Evolutionary conservation across 2,329 filamentous ascomycete genomes (phyloP).

Genomic region (Xylaria sp.): DNA sequence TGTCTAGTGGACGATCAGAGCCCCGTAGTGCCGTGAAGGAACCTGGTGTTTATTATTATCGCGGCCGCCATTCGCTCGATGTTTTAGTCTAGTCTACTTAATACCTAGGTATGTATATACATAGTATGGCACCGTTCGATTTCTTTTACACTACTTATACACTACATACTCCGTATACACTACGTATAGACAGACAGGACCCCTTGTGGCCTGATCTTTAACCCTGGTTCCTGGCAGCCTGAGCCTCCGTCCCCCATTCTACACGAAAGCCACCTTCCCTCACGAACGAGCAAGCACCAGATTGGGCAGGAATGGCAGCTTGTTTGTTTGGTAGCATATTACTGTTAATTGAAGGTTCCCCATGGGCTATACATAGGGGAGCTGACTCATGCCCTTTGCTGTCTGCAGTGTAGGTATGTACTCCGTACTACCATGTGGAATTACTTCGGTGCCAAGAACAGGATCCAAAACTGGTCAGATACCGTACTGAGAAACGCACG

Average conservation of each 20-base stretch:
- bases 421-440: background rate
- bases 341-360: background rate
- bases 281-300: background rate
- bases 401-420: background rate
- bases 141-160: no score
- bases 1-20: slow-evolving; percentile 10
- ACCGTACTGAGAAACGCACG: background rate
- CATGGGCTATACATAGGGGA: background rate
- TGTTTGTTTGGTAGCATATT: background rate
- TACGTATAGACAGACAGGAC: no score
- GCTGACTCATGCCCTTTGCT: slow-evolving; percentile 5
- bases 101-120: background rate
- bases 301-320: background rate
- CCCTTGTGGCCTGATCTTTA: slow-evolving; percentile 17
- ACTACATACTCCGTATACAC: no score
- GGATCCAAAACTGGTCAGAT: background rate
- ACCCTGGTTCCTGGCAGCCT: slow-evolving; percentile 8
- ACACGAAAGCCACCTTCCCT: slow-evolving; percentile 5
- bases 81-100: background rate
- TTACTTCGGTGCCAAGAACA: background rate
- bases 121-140: no score
- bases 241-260: slow-evolving; percentile 6
- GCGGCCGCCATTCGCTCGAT: background rate
- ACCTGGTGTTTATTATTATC: slow-evolving; percentile 18
- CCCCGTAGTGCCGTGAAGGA: slow-evolving; percentile 8